Evolutionary conservation across 2,329 filamentous ascomycete genomes (phyloP).

Genomic region (Arthrocladium fulminans): DNA sequence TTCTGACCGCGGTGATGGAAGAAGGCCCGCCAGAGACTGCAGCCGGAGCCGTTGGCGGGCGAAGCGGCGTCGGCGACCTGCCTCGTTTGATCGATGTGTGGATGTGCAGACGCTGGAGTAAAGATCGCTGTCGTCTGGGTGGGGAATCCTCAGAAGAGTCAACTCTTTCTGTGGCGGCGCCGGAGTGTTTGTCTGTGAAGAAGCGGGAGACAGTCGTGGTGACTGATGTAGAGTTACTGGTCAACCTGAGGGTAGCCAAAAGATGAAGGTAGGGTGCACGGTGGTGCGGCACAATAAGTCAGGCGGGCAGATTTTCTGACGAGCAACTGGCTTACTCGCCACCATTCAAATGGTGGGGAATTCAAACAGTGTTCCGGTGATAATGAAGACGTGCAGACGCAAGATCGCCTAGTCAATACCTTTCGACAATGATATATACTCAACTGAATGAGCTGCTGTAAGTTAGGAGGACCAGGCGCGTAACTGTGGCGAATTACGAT

Average conservation of each 20-base stretch:
- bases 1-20: constrained; percentile 11
- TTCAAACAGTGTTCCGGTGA: too few species aligned
- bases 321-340: not conserved
- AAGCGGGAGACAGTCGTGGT: constrained; percentile 21
- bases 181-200: constrained; percentile 20
- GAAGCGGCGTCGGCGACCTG: constrained; percentile 16
- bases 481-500: not conserved
- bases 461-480: constrained; percentile 1
- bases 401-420: too few species aligned
- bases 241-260: not conserved
- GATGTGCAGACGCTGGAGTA: constrained; percentile 22
- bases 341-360: not conserved
- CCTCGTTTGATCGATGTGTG: constrained; percentile 15
- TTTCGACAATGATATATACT: not conserved
- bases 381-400: too few species aligned
- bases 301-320: not conserved
- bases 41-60: constrained; percentile 1
- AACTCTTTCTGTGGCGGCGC: constrained; percentile 16
- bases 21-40: not conserved
- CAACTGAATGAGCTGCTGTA: not conserved
- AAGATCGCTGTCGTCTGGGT: constrained; percentile 13
- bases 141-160: constrained; percentile 17
- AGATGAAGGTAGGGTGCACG: not conserved
- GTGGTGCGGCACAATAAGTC: not conserved
- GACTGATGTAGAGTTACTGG: not conserved